These are phyloP conservation scores for Alternaria sp. DNA, from an alignment of 2,329 filamentous ascomycete species.

Conservation along the genomic window DNA sequence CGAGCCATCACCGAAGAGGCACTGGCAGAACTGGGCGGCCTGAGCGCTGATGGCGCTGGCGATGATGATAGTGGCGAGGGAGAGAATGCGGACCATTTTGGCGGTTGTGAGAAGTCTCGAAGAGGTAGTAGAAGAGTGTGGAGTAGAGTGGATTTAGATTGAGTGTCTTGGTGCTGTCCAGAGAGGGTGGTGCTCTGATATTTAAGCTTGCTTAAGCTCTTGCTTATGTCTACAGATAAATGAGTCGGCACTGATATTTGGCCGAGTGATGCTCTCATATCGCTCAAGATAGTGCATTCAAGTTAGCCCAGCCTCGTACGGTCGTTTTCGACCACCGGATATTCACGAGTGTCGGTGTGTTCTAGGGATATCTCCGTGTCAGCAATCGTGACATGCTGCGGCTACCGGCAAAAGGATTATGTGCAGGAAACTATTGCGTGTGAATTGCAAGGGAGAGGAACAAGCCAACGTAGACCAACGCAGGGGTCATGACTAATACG, in stretches of 20 bases:
- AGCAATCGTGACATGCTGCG: neutral
- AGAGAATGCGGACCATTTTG: conserved; percentile 6
- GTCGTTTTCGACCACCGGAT: neutral
- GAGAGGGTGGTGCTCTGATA: conserved; percentile 1
- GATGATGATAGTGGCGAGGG: conserved; percentile 2
- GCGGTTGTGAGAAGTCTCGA: neutral
- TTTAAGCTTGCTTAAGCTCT: neutral
- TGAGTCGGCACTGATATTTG: neutral
- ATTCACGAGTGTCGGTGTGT: neutral
- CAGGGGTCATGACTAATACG: neutral
- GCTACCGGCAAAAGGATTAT: neutral
- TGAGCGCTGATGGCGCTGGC: conserved; percentile 1
- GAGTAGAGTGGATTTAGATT: neutral
- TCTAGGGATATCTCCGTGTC: neutral
- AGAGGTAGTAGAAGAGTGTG: neutral
- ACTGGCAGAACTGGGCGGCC: conserved; percentile 8
- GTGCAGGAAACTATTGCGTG: neutral
- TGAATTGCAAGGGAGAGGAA: neutral
- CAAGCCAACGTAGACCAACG: neutral
- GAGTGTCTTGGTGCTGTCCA: neutral
- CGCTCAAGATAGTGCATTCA: neutral
- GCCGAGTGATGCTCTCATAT: neutral
- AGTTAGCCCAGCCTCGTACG: neutral
- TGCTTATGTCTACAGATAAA: neutral
- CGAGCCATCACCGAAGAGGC: conserved; percentile 3